Evolutionary conservation across 371 early-diverging fungal genomes (phyloP).

Genomic region (Chytridium lagenaria): DNA sequence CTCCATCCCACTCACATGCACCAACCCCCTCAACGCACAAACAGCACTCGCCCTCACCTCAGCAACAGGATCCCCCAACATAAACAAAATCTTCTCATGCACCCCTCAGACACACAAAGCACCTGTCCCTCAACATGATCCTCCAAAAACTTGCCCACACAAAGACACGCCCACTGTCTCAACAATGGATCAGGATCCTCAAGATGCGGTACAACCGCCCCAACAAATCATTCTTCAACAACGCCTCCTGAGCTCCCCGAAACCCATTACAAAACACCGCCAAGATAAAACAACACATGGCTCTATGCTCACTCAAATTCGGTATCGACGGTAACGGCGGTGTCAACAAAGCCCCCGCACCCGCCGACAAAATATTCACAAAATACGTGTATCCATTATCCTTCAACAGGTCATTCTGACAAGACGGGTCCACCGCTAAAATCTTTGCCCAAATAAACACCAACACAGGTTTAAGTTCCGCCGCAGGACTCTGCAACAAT

Average conservation of each 20-base stretch:
- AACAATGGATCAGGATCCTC: constrained; percentile 81
- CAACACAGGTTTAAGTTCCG: constrained; percentile 90
- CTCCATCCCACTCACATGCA: constrained; percentile 66
- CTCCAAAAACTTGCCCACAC: constrained; percentile 87
- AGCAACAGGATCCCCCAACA: constrained; percentile 74
- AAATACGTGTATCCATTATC: constrained; percentile 93
- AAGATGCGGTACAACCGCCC: constrained; percentile 72
- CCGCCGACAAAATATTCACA: constrained; percentile 81
- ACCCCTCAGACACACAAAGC: constrained; percentile 71
- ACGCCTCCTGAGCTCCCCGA: constrained; percentile 82
- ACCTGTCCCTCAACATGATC: constrained; percentile 76
- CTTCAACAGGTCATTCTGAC: constrained; percentile 90
- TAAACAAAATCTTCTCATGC: constrained; percentile 68
- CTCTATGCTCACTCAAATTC: constrained; percentile 85
- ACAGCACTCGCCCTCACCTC: constrained; percentile 88
- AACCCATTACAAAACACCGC: constrained; percentile 87
- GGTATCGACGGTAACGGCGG: constrained; percentile 42
- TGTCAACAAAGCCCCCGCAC: too few relatives aligned
- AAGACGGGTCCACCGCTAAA: constrained; percentile 87
- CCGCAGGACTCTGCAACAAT: constrained; percentile 91
- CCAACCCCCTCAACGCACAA: constrained; percentile 78
- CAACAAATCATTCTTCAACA: constrained; percentile 74
- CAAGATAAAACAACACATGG: constrained; percentile 92
- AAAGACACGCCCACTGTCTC: constrained; percentile 89
- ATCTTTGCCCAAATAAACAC: constrained; percentile 97